These are phyloP conservation scores for Botrytis deweyae DNA, from an alignment of 2,329 filamentous ascomycete species.

Conservation along the genomic window DNA sequence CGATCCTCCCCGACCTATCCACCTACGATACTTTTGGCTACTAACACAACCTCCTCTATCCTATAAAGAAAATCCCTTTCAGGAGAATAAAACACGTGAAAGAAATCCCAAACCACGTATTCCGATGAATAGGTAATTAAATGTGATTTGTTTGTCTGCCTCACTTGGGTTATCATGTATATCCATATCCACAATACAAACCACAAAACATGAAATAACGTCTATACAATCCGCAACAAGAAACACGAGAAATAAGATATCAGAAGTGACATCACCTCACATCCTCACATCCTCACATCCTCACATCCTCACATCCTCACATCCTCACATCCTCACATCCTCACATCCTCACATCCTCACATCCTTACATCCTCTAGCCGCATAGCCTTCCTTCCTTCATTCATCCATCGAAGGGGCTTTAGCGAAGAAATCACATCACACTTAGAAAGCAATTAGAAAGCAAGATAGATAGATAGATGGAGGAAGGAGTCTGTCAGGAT, in stretches of 20 bases:
- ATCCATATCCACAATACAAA: too few species aligned
- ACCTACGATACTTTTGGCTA: conserved; percentile 5
- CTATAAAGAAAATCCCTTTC: neutral
- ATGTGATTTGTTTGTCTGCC: neutral
- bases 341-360: too few species aligned
- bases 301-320: neutral
- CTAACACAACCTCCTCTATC: neutral
- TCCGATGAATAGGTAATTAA: neutral
- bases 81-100: fast-evolving
- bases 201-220: too few species aligned
- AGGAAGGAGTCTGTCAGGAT: neutral
- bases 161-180: neutral
- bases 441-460: neutral
- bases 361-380: too few species aligned
- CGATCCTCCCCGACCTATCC: neutral
- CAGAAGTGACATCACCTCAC: neutral
- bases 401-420: neutral
- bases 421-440: neutral
- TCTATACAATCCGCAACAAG: too few species aligned
- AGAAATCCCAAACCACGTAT: neutral
- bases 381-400: neutral
- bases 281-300: neutral
- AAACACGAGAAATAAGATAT: neutral
- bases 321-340: neutral
- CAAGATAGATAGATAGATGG: neutral